Percentiles rank a stretch among this genome's conserved stretches.
phyloP scores from a whole-genome alignment of 2,329 filamentous ascomycete genomes.

The Cryphonectria carpinicola region DNA sequence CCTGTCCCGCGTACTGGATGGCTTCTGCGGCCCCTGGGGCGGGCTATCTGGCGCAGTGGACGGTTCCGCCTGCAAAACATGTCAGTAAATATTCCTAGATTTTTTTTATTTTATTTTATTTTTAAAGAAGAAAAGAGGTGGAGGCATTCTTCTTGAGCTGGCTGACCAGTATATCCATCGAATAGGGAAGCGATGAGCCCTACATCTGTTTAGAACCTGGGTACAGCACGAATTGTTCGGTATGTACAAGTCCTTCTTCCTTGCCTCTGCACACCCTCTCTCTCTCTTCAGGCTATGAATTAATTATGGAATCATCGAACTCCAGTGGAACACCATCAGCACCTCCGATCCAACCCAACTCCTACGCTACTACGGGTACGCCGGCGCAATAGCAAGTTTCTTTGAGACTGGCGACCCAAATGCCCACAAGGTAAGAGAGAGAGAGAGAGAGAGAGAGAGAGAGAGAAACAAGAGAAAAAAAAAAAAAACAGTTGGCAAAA shows the following conservation, averaged over 20 bases:
- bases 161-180: not conserved
- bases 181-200: conserved; percentile 15
- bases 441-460: too few species aligned
- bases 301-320: not conserved
- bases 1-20: conserved; percentile 13
- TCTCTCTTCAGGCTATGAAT: not conserved
- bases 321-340: conserved; percentile 3
- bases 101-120: not conserved
- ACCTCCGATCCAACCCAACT: not conserved
- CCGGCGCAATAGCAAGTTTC: conserved; percentile 8
- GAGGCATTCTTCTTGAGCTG: too few species aligned
- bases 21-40: not conserved
- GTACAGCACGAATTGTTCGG: conserved; percentile 10
- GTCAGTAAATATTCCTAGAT: not conserved
- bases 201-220: conserved; percentile 15
- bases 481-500: too few species aligned
- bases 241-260: not conserved
- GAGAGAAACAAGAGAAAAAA: too few species aligned
- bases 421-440: conserved; percentile 4
- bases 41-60: conserved; percentile 2
- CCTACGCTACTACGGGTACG: conserved; percentile 9
- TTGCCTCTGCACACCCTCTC: too few species aligned
- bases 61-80: conserved; percentile 6
- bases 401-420: conserved; percentile 12
- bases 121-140: too few species aligned